Base-by-base conservation (phyloP, 192 early-diverging fungal genomes). In the Glomus cerebriforme region DNA sequence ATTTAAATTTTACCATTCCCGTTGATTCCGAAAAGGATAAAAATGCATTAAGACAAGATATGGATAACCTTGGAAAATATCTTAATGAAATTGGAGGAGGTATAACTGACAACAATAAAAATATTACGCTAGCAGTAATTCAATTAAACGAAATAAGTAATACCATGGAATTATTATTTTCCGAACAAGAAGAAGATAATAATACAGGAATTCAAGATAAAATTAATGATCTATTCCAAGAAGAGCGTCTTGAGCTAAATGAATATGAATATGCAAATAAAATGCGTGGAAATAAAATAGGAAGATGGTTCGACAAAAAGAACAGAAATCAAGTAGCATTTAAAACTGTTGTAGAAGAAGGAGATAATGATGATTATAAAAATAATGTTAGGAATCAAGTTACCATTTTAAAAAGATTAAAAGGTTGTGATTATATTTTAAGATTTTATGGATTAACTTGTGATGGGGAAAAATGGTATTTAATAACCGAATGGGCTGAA, bases 401-500 rank as follows among this genome's bases (percentile, higher is more conserved):
- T 8, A 26, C 64, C 4, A 77, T 77, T 26, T 31, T 66, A 7
- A 67, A 77, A 34, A 65, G 12, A 49, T 27, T 77, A 15, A 24
- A 31, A 49, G 1, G 17, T 7, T 54, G 8, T 29, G 1, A 39
- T 9, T n/a, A 54, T 19, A 67, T 77, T n/a, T 65, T 66, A 5
- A 39, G 19, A 49, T 77, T 77, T n/a, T 26, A 62, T 66, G 75
- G 75, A 4, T 5, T 77, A 19, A 27, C 19, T 47, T 34, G 22
- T 19, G 3, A 67, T 43, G 32, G 13, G 2, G 62, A 74, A 19
- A 22, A n/a, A 9, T 24, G 65, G 15, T 67, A 62, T 66, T 26
- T 77, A 17, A 39, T 77, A 17, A 77, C 27, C 1, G 75, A 77
- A 66, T 77, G 75, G 75, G 75, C 63, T 5, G 63, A 77, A 29